Evolutionary conservation across 2,329 filamentous ascomycete species (phyloP).

Genomic region (Xylariaceae sp.): DNA sequence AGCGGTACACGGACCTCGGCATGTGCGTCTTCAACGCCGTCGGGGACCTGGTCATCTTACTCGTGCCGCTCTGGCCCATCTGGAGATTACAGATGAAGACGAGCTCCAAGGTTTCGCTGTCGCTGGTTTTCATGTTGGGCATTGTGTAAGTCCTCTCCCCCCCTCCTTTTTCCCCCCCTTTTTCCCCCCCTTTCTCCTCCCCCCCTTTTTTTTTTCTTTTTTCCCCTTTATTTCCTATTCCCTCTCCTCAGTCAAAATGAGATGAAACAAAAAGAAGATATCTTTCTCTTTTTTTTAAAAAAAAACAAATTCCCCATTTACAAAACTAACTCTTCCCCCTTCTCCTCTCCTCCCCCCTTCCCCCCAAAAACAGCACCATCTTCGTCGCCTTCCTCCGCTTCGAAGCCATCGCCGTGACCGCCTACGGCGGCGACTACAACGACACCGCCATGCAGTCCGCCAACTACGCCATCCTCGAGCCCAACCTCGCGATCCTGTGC

Average conservation of each 20-base stretch:
- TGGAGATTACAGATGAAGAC: constrained; percentile 40
- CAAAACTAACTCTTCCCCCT: neutral
- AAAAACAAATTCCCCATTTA: neutral
- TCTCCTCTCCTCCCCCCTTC: too few relatives aligned
- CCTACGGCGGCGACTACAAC: constrained; percentile 11
- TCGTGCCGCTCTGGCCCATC: constrained; percentile 43
- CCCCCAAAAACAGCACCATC: neutral
- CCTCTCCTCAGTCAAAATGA: too few relatives aligned
- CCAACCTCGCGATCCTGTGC: constrained; percentile 37
- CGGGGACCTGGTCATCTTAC: constrained; percentile 42
- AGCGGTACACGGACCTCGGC: constrained; percentile 28
- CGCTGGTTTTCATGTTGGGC: constrained; percentile 39
- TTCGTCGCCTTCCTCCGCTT: constrained; percentile 14
- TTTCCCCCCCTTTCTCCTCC: too few relatives aligned
- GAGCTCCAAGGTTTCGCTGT: constrained; percentile 38
- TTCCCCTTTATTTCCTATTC: too few relatives aligned
- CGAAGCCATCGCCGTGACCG: constrained; percentile 8
- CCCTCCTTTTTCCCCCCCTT: neutral
- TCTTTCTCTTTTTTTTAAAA: neutral
- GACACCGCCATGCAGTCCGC: constrained; percentile 3
- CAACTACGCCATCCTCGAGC: constrained; percentile 31
- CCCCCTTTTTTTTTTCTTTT: neutral
- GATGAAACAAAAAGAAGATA: too few relatives aligned
- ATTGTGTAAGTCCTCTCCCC: constrained; percentile 33
- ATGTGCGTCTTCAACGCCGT: constrained; percentile 38